Percentiles rank a stretch among this genome's conserved stretches.
Evolutionary conservation across 345 rosid species (phyloP).

Genomic region (Excoecaria cochinchinensis): DNA sequence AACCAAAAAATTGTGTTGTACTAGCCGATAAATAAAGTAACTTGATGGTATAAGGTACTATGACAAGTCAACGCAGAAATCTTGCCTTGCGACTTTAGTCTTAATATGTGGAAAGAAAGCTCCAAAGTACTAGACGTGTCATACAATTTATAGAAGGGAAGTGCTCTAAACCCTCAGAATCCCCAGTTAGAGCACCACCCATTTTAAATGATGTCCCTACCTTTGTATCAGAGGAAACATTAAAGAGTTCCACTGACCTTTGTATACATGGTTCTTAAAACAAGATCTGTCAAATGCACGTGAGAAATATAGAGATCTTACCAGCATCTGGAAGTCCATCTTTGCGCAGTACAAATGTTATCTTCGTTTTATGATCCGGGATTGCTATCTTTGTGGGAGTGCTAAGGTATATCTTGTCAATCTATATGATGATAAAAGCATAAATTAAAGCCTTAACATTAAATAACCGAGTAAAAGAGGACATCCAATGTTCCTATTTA

Average conservation of each 20-base stretch:
- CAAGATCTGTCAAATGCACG: background rate
- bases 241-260: background rate
- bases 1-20: no score
- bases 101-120: no score
- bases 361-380: slow-evolving; percentile 90
- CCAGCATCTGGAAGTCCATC: slow-evolving; percentile 99
- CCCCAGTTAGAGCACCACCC: no score
- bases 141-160: no score
- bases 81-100: no score
- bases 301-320: slow-evolving; percentile 30
- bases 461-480: background rate
- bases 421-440: slow-evolving; percentile 12
- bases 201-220: background rate
- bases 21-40: no score
- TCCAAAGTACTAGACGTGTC: no score
- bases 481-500: slow-evolving; percentile 16
- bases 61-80: no score
- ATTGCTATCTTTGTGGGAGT: slow-evolving; percentile 78
- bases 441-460: slow-evolving; percentile 5
- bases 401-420: slow-evolving; percentile 28
- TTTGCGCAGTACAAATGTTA: slow-evolving; percentile 88
- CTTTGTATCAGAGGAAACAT: background rate
- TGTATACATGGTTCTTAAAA: background rate
- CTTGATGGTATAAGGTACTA: no score
- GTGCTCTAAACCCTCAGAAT: no score